Evolutionary conservation across 768 basidiomycete genomes (phyloP).

Genomic region (Boletus fagicola): DNA sequence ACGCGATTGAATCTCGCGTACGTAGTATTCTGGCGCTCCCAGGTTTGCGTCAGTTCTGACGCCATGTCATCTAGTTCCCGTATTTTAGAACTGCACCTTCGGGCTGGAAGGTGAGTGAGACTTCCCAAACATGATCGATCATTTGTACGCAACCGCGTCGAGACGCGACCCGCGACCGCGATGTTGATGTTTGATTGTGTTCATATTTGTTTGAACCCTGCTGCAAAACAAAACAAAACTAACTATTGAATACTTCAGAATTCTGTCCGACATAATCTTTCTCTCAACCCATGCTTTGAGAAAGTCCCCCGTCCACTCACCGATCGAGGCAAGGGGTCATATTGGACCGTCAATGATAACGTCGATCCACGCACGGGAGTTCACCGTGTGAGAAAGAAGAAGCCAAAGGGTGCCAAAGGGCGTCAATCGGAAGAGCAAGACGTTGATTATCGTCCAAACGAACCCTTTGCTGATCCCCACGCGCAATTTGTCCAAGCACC

Average conservation of each 20-base stretch:
- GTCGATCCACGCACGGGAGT: conserved; percentile 88
- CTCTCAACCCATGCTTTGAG: conserved; percentile 87
- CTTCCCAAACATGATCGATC: background rate
- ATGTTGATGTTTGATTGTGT: conserved; percentile 63
- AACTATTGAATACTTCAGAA: conserved; percentile 50
- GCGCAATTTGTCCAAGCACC: conserved; percentile 53
- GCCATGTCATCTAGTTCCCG: conserved; percentile 58
- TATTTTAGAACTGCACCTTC: conserved; percentile 84
- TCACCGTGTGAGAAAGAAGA: conserved; percentile 86
- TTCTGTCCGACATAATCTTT: conserved; percentile 87
- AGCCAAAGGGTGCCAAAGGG: conserved; percentile 55
- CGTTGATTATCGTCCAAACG: conserved; percentile 60
- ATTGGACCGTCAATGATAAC: conserved; percentile 90
- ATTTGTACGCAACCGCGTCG: conserved; percentile 4
- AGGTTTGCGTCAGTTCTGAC: conserved; percentile 6
- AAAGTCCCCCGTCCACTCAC: conserved; percentile 90
- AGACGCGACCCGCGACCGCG: conserved; percentile 46
- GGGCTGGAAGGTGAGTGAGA: conserved; percentile 81
- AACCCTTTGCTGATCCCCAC: conserved; percentile 55
- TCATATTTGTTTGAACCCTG: conserved; percentile 52
- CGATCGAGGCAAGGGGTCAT: conserved; percentile 87
- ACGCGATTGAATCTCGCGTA: conserved; percentile 86
- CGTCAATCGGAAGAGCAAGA: conserved; percentile 58
- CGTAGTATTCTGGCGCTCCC: conserved; percentile 30
- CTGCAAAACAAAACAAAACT: conserved; percentile 32